Evolutionary conservation across 371 early-diverging fungal genomes (phyloP), one percentile per base, ranked within the genome.

Genomic region (Apophysomyces trapeziformis): DNA sequence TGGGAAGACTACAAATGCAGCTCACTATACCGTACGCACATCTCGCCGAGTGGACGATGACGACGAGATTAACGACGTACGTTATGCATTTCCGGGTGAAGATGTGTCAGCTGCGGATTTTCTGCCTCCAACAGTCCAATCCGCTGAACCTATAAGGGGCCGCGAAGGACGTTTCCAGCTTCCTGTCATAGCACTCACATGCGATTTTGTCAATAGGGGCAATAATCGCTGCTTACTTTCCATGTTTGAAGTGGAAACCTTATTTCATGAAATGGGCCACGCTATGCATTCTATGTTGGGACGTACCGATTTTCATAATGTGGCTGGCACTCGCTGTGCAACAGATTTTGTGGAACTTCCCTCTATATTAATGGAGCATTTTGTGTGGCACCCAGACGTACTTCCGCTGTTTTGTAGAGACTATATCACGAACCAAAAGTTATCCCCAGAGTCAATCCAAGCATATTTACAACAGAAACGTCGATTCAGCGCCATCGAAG

Each of bases 241-340:
- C 41, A 82, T 84, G 80, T 75, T 76, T 61, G 96, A 97, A 63
- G 90, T 97, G 35, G 96, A 96, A 69, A 98, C 98, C 0, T 72
- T 98, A n/a, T 97, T 96, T 78, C 99, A 99, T 78, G 99, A 99
- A 69, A 94, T 98, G 95, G 99, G 99, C 2, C 99, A 99, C 68
- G 99, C 97, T 2, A 93, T 98, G 91, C 98, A 98, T 74, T 96
- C 96, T 11, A 95, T 97, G 93, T 84, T 97, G 1, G 96, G 95
- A 13, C 88, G 91, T 26, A 96, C 97, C 11, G 93, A 93, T 57
- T 97, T 90, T 71, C 99, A 99, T 72, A 96, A 97, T 70, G 94
- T 97, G 4, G 87, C 95, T 2, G 96, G 90, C 41, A 98, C 99
- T 4, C 88, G 99, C 32, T 96, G 96, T 71, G 87, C 93, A 1